A percentile compares a stretch with the other conserved stretches of the same genome.
Evolutionary conservation across 768 basidiomycete genomes (phyloP).

Genomic region (Pleurotus eryngii): DNA sequence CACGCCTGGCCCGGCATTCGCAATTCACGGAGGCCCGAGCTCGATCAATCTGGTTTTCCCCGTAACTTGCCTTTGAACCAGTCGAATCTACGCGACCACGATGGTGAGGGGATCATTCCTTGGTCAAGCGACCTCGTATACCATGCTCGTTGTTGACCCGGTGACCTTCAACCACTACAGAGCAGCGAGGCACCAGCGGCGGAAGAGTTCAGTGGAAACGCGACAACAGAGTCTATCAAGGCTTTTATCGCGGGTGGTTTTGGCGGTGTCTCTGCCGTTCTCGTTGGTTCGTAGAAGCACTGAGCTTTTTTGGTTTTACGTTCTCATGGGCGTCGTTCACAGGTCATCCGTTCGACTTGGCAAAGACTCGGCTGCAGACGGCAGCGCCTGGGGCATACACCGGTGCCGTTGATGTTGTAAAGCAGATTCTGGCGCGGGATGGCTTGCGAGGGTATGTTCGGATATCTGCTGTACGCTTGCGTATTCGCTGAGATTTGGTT

Average conservation of each 20-base stretch:
- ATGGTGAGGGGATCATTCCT: slow-evolving; percentile 2
- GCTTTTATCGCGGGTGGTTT: slow-evolving; percentile 93
- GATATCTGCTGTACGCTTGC: background rate
- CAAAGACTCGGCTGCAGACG: slow-evolving; percentile 94
- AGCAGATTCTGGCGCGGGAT: slow-evolving; percentile 87
- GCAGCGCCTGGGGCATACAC: slow-evolving; percentile 85
- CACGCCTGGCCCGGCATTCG: background rate
- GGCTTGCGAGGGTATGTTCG: slow-evolving; percentile 74
- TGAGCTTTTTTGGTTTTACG: background rate
- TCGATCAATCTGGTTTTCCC: background rate
- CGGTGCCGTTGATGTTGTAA: slow-evolving; percentile 91
- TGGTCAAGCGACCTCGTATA: background rate
- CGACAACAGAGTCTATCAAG: slow-evolving; percentile 56
- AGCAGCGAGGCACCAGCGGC: slow-evolving; percentile 32
- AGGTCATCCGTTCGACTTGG: slow-evolving; percentile 98
- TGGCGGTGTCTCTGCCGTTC: slow-evolving; percentile 83
- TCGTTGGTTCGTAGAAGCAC: slow-evolving; percentile 67
- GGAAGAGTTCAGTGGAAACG: slow-evolving; percentile 31
- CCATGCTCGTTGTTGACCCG: background rate
- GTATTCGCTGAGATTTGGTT: background rate
- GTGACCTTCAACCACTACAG: slow-evolving; percentile 13
- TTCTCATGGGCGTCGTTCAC: slow-evolving; percentile 7
- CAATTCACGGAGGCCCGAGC: slow-evolving; percentile 7
- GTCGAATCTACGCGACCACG: background rate
- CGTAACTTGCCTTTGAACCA: slow-evolving; percentile 2